Conservation (phyloP, 306 rosid species). For the Parietaria judaica region DNA sequence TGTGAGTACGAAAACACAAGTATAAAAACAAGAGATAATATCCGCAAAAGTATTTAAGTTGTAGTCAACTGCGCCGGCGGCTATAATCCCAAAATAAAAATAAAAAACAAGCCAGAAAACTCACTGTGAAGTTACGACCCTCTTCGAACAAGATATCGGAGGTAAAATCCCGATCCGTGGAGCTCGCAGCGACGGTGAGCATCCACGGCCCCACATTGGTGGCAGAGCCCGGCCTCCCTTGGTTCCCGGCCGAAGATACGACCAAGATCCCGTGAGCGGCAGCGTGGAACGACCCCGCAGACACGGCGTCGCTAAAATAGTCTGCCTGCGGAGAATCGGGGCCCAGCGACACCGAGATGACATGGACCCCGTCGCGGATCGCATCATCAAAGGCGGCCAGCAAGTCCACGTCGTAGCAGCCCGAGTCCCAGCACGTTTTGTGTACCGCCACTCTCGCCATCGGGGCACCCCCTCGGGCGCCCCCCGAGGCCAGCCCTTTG, state of each 20-base stretch:
- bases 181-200: constrained; percentile 67
- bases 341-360: constrained; percentile 62
- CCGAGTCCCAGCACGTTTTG: constrained; percentile 77
- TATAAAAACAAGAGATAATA: too few relatives aligned
- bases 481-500: constrained; percentile 57
- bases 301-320: constrained; percentile 68
- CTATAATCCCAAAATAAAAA: not conserved
- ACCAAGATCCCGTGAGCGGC: constrained; percentile 57
- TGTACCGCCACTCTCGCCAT: constrained; percentile 69
- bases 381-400: constrained; percentile 84
- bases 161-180: constrained; percentile 71
- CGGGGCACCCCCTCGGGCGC: constrained; percentile 78
- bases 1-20: constrained; percentile 1
- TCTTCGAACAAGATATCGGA: constrained; percentile 48
- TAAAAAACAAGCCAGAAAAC: not conserved
- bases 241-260: constrained; percentile 65
- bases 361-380: constrained; percentile 68
- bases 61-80: too few relatives aligned
- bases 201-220: constrained; percentile 78
- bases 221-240: constrained; percentile 53
- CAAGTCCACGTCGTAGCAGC: constrained; percentile 76
- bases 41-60: too few relatives aligned
- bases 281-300: constrained; percentile 74
- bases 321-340: constrained; percentile 71
- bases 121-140: constrained; percentile 49